Evolutionary conservation across 1,284 basidiomycete genomes (phyloP).

Genomic region (Malassezia yamatoensis): DNA sequence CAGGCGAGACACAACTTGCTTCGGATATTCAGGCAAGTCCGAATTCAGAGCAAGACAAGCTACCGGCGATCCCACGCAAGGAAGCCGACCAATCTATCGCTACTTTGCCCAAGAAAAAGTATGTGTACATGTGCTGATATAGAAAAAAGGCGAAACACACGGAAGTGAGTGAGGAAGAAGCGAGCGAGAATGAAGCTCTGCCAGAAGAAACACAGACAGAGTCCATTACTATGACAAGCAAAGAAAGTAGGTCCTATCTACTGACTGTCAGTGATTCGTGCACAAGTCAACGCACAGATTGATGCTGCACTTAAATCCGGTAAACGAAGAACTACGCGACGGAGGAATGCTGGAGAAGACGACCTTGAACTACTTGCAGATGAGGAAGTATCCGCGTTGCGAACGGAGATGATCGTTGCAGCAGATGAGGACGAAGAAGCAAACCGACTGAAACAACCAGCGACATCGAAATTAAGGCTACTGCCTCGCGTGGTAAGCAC

Average conservation of each 20-base stretch:
- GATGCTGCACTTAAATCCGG: conserved; percentile 75
- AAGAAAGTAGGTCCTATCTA: neutral
- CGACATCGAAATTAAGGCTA: conserved; percentile 71
- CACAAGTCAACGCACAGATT: conserved; percentile 60
- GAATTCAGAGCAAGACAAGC: neutral
- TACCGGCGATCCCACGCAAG: conserved; percentile 11
- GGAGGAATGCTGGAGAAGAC: conserved; percentile 59
- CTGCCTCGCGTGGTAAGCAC: conserved; percentile 83
- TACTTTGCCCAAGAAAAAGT: conserved; percentile 13
- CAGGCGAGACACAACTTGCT: neutral
- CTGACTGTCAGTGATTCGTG: conserved; percentile 6
- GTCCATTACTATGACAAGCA: neutral
- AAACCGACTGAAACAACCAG: conserved; percentile 72
- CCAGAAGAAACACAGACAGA: neutral
- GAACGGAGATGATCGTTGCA: conserved; percentile 75
- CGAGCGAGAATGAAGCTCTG: neutral
- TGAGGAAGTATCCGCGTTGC: conserved; percentile 73
- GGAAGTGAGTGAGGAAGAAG: neutral
- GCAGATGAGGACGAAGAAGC: conserved; percentile 74
- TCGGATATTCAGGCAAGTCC: neutral
- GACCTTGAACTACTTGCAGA: conserved; percentile 76
- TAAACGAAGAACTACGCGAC: conserved; percentile 61
- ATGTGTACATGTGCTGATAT: neutral
- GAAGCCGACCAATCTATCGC: conserved; percentile 4
- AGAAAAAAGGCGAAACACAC: neutral